phyloP scores from a whole-genome alignment of 331 rosid genomes.

The Stylosanthes scabra region DNA sequence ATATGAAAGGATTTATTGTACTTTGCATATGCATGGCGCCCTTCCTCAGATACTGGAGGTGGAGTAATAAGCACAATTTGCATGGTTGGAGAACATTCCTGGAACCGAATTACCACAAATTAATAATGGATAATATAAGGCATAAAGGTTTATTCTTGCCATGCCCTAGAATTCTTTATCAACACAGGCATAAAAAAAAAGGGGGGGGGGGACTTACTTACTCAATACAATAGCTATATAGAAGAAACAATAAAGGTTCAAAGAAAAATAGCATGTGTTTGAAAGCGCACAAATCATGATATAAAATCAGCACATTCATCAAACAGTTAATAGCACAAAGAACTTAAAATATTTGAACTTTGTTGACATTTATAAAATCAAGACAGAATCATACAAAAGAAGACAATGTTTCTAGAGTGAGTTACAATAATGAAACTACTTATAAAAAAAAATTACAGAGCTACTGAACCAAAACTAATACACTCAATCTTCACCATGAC shows the following conservation, averaged over 20 bases:
- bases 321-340: neutral
- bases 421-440: neutral
- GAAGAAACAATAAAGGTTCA: conserved; percentile 18
- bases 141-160: conserved; percentile 9
- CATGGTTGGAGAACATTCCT: conserved; percentile 70
- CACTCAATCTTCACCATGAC: neutral
- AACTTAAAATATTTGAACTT: conserved; percentile 7
- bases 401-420: conserved; percentile 19
- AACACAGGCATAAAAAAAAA: neutral
- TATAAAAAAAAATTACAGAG: conserved; percentile 20
- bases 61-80: conserved; percentile 82
- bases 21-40: conserved; percentile 75
- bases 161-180: neutral
- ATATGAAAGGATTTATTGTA: conserved; percentile 36
- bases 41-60: conserved; percentile 87
- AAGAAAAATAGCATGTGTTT: conserved; percentile 16
- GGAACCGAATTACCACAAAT: conserved; percentile 48
- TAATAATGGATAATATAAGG: conserved; percentile 31
- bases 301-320: conserved; percentile 8
- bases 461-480: conserved; percentile 14
- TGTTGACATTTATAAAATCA: conserved; percentile 1
- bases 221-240: conserved; percentile 3
- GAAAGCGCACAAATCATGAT: conserved; percentile 5
- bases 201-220: neutral
- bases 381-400: neutral